A percentile compares a stretch with the other conserved stretches of the same genome.
These are phyloP conservation scores for Rhodosporidiobolus sp. DNA, from an alignment of 768 basidiomycete species.

Conservation along the genomic window DNA sequence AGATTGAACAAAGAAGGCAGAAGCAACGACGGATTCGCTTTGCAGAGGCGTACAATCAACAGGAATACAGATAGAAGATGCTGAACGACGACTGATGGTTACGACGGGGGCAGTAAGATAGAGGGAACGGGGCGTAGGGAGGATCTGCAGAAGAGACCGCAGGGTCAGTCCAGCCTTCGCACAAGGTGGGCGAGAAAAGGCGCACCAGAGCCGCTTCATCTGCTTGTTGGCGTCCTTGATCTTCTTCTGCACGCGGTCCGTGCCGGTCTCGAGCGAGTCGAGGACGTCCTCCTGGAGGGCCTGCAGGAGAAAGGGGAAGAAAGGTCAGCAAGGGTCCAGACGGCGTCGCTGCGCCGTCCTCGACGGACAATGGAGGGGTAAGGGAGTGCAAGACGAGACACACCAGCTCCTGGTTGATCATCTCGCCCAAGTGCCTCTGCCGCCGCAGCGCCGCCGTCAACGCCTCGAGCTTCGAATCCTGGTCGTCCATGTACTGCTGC, in stretches of 20 bases:
- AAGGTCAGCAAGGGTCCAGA: not conserved
- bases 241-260: constrained; percentile 74
- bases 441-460: constrained; percentile 76
- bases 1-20: too few relatives aligned
- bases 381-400: not conserved
- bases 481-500: constrained; percentile 71
- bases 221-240: constrained; percentile 75
- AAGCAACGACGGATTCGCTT: too few relatives aligned
- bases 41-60: not conserved
- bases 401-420: constrained; percentile 75
- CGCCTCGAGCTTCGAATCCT: constrained; percentile 75
- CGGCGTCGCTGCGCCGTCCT: too few relatives aligned
- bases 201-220: constrained; percentile 61
- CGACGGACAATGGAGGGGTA: not conserved
- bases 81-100: too few relatives aligned
- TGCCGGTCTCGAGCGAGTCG: constrained; percentile 70
- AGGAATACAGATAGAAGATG: too few relatives aligned
- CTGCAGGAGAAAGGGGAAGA: not conserved
- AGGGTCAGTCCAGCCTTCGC: not conserved
- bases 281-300: constrained; percentile 76
- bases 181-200: not conserved
- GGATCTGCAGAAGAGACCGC: not conserved
- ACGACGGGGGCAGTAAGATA: not conserved
- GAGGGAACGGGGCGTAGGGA: not conserved
- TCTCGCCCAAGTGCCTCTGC: constrained; percentile 79